Evolutionary conservation across 768 basidiomycete genomes (phyloP).

Genomic region (Lactarius hatsudake): DNA sequence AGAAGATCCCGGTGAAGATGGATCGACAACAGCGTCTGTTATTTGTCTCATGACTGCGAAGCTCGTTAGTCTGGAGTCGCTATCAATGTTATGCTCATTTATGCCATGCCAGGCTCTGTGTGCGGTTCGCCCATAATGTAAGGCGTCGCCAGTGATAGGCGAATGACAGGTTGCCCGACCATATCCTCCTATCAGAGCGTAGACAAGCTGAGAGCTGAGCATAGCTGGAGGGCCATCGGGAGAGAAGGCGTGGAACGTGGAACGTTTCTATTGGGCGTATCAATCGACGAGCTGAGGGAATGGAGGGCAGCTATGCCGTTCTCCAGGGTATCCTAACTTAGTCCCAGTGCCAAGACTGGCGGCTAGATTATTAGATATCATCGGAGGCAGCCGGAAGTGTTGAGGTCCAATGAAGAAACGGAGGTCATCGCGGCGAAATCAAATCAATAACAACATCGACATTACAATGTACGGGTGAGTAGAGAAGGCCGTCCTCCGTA

Average conservation of each 20-base stretch:
- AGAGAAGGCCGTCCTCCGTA: not conserved
- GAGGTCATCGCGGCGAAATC: not conserved
- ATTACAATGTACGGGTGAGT: not conserved
- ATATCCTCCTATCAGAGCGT: not conserved
- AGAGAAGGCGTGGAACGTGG: not conserved
- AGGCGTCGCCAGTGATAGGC: not conserved
- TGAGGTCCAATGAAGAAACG: not conserved
- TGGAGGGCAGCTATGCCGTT: not conserved
- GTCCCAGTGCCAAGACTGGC: not conserved
- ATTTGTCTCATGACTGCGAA: not conserved
- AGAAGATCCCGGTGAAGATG: not conserved
- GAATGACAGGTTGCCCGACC: not conserved
- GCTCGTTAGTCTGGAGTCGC: not conserved
- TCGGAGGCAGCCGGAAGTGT: slow-evolving; percentile 4
- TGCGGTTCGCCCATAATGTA: not conserved
- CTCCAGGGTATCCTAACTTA: not conserved
- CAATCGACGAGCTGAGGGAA: not conserved
- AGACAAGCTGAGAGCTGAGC: not conserved
- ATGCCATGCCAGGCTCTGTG: not conserved
- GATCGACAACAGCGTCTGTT: not conserved
- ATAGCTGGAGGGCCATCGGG: not conserved
- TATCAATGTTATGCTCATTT: not conserved
- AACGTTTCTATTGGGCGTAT: not conserved
- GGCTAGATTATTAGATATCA: slow-evolving; percentile 3
- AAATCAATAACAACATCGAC: not conserved